Base-by-base conservation (phyloP, 305 asterid genomes). In the Fraxinus albicans region DNA sequence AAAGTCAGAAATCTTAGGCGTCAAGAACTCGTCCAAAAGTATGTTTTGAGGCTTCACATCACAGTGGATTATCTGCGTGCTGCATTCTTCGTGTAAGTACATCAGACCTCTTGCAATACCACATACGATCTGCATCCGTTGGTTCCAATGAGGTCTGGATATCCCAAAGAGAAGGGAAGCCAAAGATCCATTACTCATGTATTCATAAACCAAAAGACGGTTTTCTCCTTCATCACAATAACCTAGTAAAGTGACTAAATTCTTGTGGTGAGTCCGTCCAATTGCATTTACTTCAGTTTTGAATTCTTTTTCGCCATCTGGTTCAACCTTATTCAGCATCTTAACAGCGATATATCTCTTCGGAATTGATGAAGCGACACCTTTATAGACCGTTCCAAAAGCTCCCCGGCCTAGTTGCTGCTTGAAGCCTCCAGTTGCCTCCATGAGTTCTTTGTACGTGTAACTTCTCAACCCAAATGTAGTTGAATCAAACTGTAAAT, bases 21-120 rank as follows among this genome's bases (percentile, higher is more conserved):
- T 53, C 23, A 85, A 80, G 40, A 65, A 69, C 63, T 88, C 88
- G 31, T 88, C 91, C 15, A 88, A 35, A 8, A 88, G 88, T 34
- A 88, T 81, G 81, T 88, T 88, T 31, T 85, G 90, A 47, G 89
- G 90, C 90, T 89, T 89, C 1, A 87, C 82, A 31, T 89, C 91
- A 44, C 91, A 88, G 44, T 88, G 91, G 38, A 88, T 88, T 17
- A 88, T 88, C 84, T 88, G 90, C 2, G 87, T 81, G 84, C 82
- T 84, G 82, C 91, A 88, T 55, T 88, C 91, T 42, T 88, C 89
- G 29, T 88, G 91, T 81, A 88, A 77, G 78, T 88, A 88, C 15
- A 77, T 40, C 1, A 88, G 85, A 8, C 91, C 91, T 35, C 84
- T 77, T 4, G 91, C 91, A 44, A 86, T 55, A 0, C 89, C 91